Base-by-base conservation (phyloP, 75 land plant species). In the Pinus tabuliformis region DNA sequence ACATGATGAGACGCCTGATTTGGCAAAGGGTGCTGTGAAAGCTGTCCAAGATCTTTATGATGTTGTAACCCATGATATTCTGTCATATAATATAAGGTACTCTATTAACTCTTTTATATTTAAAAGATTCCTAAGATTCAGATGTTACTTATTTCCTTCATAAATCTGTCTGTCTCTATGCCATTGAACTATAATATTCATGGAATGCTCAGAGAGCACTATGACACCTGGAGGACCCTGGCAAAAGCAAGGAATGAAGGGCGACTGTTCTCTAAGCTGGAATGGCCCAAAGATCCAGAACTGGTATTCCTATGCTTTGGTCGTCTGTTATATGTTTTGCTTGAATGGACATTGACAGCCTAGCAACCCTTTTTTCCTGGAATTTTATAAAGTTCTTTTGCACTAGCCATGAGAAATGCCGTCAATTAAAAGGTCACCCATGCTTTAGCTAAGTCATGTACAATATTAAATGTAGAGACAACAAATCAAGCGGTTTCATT, bases 31-130 rank as follows among this genome's bases (percentile, higher is more conserved):
- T n/a, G 97, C 90, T 56, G 84, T 88, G 20, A 85, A 87, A 79
- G 92, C 93, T 61, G 82, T 96, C 56, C 86, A 80, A 56, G 93
- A 92, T 83, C 88, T 96, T 45, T 92, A 96, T 81, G 95, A 94
- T 72, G 95, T 84, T 60, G 82, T 96, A 75, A 93, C 76, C 21
- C 86, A 79, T 78, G 99, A 94, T 77, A 78, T 96, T 76, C 83
- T 94, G 42, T 72, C 85, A 59, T 16, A 80, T 45, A 77, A 93
- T 56, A 76, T 81, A 83, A 87, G 97, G 98, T 95, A 17, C 21
- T 62, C 8, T 62, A 56, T 14, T 33, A n/a, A 22, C 16, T 56
- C 56, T 24, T 59, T 37, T 13, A 78, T 21, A 16, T 36, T 22
- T 16, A 18, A 26, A 30, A 52, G 6, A 8, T 26, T 42, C 57